Evolutionary conservation across 163 green algal species (phyloP).

Genomic region (Chlamydomonas reinhardtii): DNA sequence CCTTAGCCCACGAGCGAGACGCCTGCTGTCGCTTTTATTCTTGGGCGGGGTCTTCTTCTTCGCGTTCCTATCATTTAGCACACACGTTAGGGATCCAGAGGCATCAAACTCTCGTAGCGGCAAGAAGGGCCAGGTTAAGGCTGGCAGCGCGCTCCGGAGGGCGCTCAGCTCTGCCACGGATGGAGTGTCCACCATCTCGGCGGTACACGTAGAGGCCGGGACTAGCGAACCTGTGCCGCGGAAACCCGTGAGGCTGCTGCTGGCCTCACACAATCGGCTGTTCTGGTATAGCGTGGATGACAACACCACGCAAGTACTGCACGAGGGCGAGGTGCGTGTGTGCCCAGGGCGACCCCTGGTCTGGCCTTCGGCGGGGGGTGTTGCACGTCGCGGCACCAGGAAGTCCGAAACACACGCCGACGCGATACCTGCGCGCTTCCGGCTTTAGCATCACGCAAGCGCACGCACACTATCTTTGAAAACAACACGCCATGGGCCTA

Average conservation of each 20-base stretch:
- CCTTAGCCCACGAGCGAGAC: slow-evolving; percentile 10
- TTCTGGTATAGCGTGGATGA: slow-evolving; percentile 70
- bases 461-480: too few relatives aligned
- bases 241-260: slow-evolving; percentile 50
- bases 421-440: too few relatives aligned
- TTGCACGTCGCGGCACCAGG: too few relatives aligned
- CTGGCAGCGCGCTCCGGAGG: background rate
- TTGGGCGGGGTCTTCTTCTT: slow-evolving; percentile 35
- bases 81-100: slow-evolving; percentile 25
- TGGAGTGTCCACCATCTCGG: too few relatives aligned
- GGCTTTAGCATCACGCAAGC: too few relatives aligned
- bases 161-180: background rate
- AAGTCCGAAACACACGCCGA: too few relatives aligned
- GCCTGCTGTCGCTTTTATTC: slow-evolving; percentile 18
- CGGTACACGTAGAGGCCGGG: background rate
- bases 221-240: background rate
- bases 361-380: too few relatives aligned
- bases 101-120: background rate
- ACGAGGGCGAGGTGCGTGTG: slow-evolving; percentile 75
- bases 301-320: slow-evolving; percentile 61
- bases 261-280: slow-evolving; percentile 68
- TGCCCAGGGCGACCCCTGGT: too few relatives aligned
- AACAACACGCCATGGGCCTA: too few relatives aligned
- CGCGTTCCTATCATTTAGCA: slow-evolving; percentile 21
- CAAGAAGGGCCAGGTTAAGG: background rate